Percentiles rank a stretch among this genome's conserved stretches.
These are phyloP conservation scores for Phtheirospermum japonicum DNA, from an alignment of 257 asterid genomes.

Conservation along the genomic window DNA sequence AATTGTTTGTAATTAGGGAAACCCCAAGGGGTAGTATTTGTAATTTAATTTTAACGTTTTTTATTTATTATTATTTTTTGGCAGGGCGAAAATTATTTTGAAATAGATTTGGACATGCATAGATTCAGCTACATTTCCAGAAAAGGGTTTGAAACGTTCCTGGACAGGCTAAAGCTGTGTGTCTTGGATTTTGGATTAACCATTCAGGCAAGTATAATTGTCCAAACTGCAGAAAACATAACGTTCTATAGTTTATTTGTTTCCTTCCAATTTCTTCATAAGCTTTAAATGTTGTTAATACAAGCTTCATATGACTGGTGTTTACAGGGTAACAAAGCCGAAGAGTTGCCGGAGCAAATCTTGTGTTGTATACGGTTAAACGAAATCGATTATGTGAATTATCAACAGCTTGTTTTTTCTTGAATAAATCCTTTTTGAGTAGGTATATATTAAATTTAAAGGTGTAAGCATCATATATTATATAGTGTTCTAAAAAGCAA, in stretches of 20 bases:
- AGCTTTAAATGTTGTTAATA: not conserved
- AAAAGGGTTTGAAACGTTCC: slow-evolving; percentile 74
- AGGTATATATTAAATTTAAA: too few species aligned
- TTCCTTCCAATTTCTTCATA: not conserved
- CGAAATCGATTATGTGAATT: not conserved
- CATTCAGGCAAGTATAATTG: slow-evolving; percentile 43
- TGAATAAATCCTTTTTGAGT: too few species aligned
- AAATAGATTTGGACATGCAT: slow-evolving; percentile 6
- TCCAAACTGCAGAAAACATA: not conserved
- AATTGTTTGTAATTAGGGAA: too few species aligned
- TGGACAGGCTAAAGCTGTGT: slow-evolving; percentile 70
- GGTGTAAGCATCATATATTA: too few species aligned
- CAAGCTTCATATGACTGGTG: not conserved
- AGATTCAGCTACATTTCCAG: slow-evolving; percentile 77
- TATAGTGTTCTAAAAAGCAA: too few species aligned
- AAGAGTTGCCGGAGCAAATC: not conserved
- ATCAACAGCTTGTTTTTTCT: not conserved
- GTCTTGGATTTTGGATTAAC: slow-evolving; percentile 77
- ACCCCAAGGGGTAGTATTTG: too few species aligned
- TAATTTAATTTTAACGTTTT: too few species aligned
- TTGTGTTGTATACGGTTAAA: slow-evolving; percentile 5
- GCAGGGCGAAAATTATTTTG: slow-evolving; percentile 4
- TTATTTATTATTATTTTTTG: not conserved
- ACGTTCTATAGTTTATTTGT: not conserved
- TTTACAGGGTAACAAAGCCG: slow-evolving; percentile 5